phyloP scores from a whole-genome alignment of 106 monocot genomes.

The Dactylorhiza incarnata region DNA sequence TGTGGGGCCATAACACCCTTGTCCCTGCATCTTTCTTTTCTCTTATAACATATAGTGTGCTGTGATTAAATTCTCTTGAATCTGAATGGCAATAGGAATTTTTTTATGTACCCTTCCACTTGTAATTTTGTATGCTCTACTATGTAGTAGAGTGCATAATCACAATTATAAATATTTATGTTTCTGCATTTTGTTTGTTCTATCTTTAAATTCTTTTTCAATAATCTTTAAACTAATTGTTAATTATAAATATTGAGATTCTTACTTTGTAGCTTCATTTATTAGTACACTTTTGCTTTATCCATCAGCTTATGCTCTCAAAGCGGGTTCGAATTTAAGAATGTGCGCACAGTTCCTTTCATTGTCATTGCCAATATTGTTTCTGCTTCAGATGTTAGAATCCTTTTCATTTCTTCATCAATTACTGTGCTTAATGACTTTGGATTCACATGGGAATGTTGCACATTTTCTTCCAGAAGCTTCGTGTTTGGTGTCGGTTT shows the following conservation, averaged over 20 bases:
- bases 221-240: not conserved
- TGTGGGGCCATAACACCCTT: too few species aligned
- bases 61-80: too few species aligned
- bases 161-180: too few species aligned
- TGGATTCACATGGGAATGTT: not conserved
- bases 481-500: slow-evolving; percentile 58
- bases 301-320: too few species aligned
- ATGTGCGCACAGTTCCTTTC: not conserved
- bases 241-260: not conserved
- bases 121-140: too few species aligned
- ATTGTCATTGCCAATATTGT: not conserved
- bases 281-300: not conserved
- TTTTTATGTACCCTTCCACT: not conserved
- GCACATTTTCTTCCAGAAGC: slow-evolving; percentile 35
- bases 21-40: too few species aligned
- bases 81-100: too few species aligned
- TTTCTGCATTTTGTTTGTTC: not conserved
- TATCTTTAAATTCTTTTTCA: not conserved
- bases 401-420: not conserved
- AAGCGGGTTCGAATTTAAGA: too few species aligned
- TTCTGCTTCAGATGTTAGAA: not conserved
- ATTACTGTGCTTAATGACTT: not conserved
- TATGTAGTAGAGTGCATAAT: too few species aligned
- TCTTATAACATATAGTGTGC: too few species aligned
- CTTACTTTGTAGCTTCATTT: not conserved